These are phyloP conservation scores for Blastomyces percursus DNA, from an alignment of 2,329 filamentous ascomycete genomes.

Conservation along the genomic window DNA sequence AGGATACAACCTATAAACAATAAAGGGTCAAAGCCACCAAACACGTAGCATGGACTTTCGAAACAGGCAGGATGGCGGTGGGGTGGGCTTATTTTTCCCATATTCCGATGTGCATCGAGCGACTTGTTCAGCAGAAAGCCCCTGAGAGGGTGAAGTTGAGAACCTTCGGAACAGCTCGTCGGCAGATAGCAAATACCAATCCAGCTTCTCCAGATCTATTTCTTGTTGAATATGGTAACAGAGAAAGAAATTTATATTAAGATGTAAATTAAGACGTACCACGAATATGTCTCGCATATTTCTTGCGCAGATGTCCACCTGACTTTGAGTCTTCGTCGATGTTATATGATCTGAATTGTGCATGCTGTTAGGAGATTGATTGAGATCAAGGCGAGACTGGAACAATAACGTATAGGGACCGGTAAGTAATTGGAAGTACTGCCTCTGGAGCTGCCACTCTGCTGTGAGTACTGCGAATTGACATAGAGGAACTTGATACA, in stretches of 20 bases:
- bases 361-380: conserved; percentile 1
- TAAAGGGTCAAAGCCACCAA: conserved; percentile 64
- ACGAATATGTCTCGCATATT: not conserved
- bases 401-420: conserved; percentile 9
- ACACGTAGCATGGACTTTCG: conserved; percentile 57
- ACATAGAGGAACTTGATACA: conserved; percentile 11
- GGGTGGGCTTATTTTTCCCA: conserved; percentile 56
- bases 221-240: not conserved
- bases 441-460: conserved; percentile 11
- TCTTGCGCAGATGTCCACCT: not conserved
- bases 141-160: conserved; percentile 44
- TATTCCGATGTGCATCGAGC: conserved; percentile 46
- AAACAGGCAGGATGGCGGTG: conserved; percentile 51
- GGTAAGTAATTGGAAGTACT: conserved; percentile 13
- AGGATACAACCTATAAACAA: conserved; percentile 58
- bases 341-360: conserved; percentile 10
- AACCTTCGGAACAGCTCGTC: conserved; percentile 52
- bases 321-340: conserved; percentile 8
- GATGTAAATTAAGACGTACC: not conserved
- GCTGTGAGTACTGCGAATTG: conserved; percentile 10
- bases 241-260: not conserved
- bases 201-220: conserved; percentile 48
- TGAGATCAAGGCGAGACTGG: not conserved
- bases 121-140: conserved; percentile 51
- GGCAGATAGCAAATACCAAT: conserved; percentile 54